Evolutionary conservation across 345 rosid species (phyloP), one percentile per base, ranked within the genome.

Genomic region (Brassica juncea): DNA sequence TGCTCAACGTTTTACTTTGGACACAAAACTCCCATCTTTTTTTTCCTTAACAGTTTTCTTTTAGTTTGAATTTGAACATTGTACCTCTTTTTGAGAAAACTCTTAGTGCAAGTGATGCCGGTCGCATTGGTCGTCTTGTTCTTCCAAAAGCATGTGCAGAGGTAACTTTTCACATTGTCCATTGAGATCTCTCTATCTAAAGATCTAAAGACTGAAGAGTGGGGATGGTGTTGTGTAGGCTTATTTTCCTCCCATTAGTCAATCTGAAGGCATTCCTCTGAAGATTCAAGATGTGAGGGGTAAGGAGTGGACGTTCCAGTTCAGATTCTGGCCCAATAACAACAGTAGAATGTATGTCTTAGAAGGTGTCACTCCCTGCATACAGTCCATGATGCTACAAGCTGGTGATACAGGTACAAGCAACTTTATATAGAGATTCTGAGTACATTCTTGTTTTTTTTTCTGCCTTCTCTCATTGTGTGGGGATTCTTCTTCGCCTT

Each of bases 261-360:
- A 92, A 86, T 91, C 97, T 2, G 98, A 94, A 86, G 97, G 98
- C 49, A 80, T 92, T 84, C 97, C 97, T 65, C 73, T 92, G 80
- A 86, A 83, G 87, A 84, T 94, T 79, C 97, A 91, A 87, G 97
- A 94, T 76, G 87, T 89, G 65, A 92, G 81, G 82, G 97, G 97
- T 65, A 89, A 88, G 80, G 97, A 94, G 81, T 94, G 98, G 98
- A 88, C 88, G 5, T 94, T 94, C 64, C 98, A 94, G 87, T 94
- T 94, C 88, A 90, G 98, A 81, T 94, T 88, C 88, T 94, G 98
- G 98, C 98, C 98, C 47, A 94, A 94, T 82, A 94, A 94, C 90
- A 94, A 94, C 62, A 94, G 98, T 78, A 89, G 98, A 84, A 94
- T 94, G 97, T 94, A 92, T 86, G 98, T 92, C 68, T 86, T 94